Base-by-base conservation (phyloP, 2,329 filamentous ascomycete species). In the Mycogone perniciosa region DNA sequence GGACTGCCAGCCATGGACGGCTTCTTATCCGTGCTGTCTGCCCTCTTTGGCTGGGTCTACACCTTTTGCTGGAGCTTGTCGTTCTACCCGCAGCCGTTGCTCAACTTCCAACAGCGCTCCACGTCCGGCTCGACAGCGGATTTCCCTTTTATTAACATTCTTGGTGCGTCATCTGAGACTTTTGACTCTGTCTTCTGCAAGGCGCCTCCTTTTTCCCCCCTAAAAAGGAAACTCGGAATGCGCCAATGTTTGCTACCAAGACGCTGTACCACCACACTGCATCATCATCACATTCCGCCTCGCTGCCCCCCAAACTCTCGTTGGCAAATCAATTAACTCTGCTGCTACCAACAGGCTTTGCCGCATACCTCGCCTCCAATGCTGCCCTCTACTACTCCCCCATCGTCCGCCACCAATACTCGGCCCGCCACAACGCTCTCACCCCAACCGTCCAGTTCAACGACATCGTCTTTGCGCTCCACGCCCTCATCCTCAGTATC, bases 21-120 rank as follows among this genome's bases (percentile, higher is more conserved):
- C 48, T 71, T 80, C 56, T 74, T 83, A 52, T 58, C 65, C 31
- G 59, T 75, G 51, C 48, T 81, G 13, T 82, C 79, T 46, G 77
- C 73, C 62, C 63, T 86, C 31, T 80, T 88, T 59, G 87, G 87
- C 67, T 90, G 87, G 86, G 71, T 85, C 63, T 91, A 91, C 69
- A 85, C 81, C 56, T 57, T 84, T 44, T 82, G 80, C 68, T 93
- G 92, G 92, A 92, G 88, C 9, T 71, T 85, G 11, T 95, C 89
- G 11, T 97, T 96, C 72, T 97, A 97, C 67, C 91, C 92, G 1
- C 93, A 97, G 66, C 82, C 87, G 6, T 71, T 95, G 54, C 79
- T 89, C 56, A 97, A 96, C 75, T 85, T 77, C 66, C 75, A 75
- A 31, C 85, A 89, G 48, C 81, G 81, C 51, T 87, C 88, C 7